Percentiles rank a stretch among this genome's conserved stretches.
phyloP scores from a whole-genome alignment of 768 basidiomycete genomes.

The Boletus tylopilopsis region DNA sequence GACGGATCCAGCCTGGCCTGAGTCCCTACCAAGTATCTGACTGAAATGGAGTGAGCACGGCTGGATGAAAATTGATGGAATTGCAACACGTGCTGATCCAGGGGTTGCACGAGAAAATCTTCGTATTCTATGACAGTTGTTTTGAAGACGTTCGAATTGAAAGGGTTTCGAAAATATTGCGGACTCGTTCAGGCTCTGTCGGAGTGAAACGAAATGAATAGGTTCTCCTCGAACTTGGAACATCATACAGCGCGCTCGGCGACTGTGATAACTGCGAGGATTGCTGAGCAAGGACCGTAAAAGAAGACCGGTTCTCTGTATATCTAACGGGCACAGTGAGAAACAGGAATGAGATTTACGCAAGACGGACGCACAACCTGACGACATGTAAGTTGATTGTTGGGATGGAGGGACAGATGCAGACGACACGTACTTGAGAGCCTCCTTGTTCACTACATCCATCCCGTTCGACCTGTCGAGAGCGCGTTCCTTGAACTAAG shows the following conservation, averaged over 20 bases:
- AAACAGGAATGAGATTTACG: neutral
- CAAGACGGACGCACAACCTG: slow-evolving; percentile 40
- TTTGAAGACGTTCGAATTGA: slow-evolving; percentile 19
- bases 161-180: slow-evolving; percentile 19
- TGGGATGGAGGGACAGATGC: neutral
- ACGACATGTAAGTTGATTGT: slow-evolving; percentile 5
- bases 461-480: slow-evolving; percentile 64
- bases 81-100: neutral
- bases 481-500: slow-evolving; percentile 73
- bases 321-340: slow-evolving; percentile 40
- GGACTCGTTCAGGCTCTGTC: slow-evolving; percentile 48
- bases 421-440: slow-evolving; percentile 55
- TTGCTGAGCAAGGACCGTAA: slow-evolving; percentile 74
- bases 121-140: neutral
- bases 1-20: too few relatives aligned
- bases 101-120: too few relatives aligned
- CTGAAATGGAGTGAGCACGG: too few relatives aligned
- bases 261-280: slow-evolving; percentile 77
- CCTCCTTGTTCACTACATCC: slow-evolving; percentile 79
- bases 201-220: slow-evolving; percentile 57
- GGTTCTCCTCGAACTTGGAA: slow-evolving; percentile 52
- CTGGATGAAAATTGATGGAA: neutral
- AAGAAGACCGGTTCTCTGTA: slow-evolving; percentile 68
- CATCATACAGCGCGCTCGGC: slow-evolving; percentile 70
- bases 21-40: too few relatives aligned